These are phyloP conservation scores for Tuber microsphaerosporum DNA, from an alignment of 495 filamentous ascomycete species.

Conservation along the genomic window DNA sequence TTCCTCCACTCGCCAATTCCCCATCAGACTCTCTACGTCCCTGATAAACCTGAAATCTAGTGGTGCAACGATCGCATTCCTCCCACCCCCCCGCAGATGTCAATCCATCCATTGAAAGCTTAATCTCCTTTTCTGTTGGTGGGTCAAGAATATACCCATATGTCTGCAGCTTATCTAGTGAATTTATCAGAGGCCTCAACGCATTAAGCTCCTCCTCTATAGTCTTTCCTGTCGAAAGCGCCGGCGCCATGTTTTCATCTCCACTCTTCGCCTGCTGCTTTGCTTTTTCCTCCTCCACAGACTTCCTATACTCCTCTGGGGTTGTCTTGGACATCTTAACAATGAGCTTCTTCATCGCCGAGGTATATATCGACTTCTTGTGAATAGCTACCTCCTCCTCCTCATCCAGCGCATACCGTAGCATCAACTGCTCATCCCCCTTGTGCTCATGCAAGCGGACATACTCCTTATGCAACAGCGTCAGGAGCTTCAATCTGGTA, in stretches of 20 bases:
- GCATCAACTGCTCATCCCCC: slow-evolving; percentile 58
- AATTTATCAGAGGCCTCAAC: slow-evolving; percentile 53
- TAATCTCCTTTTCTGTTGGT: slow-evolving; percentile 56
- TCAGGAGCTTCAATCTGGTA: slow-evolving; percentile 59
- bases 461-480: slow-evolving; percentile 67
- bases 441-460: slow-evolving; percentile 61
- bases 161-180: slow-evolving; percentile 54
- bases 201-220: slow-evolving; percentile 61
- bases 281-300: slow-evolving; percentile 41
- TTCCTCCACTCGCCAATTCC: slow-evolving; percentile 64
- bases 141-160: slow-evolving; percentile 65
- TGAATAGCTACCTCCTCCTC: slow-evolving; percentile 70
- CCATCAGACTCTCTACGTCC: slow-evolving; percentile 75
- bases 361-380: slow-evolving; percentile 63
- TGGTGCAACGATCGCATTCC: slow-evolving; percentile 75
- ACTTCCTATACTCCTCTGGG: slow-evolving; percentile 58
- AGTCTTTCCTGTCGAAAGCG: slow-evolving; percentile 59
- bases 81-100: slow-evolving; percentile 67
- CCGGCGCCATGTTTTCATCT: slow-evolving; percentile 34
- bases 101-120: slow-evolving; percentile 57
- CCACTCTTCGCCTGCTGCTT: slow-evolving; percentile 22
- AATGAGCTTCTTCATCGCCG: slow-evolving; percentile 73
- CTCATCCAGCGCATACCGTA: slow-evolving; percentile 71
- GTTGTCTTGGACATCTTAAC: slow-evolving; percentile 65
- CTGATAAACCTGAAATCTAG: slow-evolving; percentile 86